phyloP scores from a whole-genome alignment of 345 rosid species.

The Eucalyptus fibrosa region DNA sequence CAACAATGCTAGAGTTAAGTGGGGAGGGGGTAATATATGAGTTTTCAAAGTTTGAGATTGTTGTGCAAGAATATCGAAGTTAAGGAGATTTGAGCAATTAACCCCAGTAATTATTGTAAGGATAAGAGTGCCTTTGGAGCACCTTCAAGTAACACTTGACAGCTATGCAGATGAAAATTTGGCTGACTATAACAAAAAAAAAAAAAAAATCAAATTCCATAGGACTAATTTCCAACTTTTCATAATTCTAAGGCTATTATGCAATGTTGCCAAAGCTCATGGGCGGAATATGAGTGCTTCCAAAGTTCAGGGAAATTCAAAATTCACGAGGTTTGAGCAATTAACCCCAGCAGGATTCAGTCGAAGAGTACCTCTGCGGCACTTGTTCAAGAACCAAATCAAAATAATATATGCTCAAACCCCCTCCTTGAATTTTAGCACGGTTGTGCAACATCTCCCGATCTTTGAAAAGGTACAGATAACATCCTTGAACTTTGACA shows the following conservation, averaged over 20 bases:
- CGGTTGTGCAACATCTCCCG: not conserved
- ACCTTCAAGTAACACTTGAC: not conserved
- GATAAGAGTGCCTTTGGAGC: not conserved
- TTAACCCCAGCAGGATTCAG: not conserved
- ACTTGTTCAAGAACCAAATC: not conserved
- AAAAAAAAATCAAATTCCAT: too few relatives aligned
- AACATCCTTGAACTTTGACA: not conserved
- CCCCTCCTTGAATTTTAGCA: not conserved
- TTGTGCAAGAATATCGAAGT: not conserved
- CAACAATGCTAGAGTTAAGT: not conserved
- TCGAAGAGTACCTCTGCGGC: not conserved
- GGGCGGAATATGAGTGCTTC: not conserved
- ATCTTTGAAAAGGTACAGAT: not conserved
- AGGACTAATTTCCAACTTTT: not conserved
- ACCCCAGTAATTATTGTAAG: not conserved
- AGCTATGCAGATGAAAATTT: not conserved
- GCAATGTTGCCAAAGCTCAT: not conserved
- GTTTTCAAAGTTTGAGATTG: not conserved
- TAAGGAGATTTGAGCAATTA: not conserved
- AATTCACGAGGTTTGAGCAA: not conserved
- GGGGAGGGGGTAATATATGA: not conserved
- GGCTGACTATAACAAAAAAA: not conserved
- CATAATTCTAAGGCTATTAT: not conserved
- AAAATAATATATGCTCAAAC: not conserved
- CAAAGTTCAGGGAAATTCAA: not conserved